Evolutionary conservation across 257 asterid species (phyloP), one percentile per base, ranked within the genome.

Genomic region (Solanum rostratum): DNA sequence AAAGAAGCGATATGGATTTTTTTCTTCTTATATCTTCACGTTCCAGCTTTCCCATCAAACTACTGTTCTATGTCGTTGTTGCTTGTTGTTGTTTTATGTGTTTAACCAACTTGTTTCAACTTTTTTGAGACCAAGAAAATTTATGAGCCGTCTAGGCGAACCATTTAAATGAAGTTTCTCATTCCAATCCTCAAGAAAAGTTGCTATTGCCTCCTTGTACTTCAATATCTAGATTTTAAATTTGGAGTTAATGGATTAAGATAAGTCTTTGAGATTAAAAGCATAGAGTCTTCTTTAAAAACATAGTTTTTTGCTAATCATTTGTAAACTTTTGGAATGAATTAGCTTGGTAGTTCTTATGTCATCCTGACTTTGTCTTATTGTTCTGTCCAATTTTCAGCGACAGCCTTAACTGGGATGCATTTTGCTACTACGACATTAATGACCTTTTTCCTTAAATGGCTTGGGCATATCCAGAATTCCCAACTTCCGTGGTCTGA

Each of bases 361-460:
- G 37, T 84, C 84, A 55, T 80, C 66, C 60, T 84, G 83, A 79
- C 45, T 27, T 54, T 81, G 37, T 73, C 74, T 78, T 57, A 81
- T 37, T 79, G 55, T 53, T 82, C 73, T 57, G 6, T 82, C 22
- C 27, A 82, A 57, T 76, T 73, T 80, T 87, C 93, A 93, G 97
- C 95, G 29, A 91, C 97, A 79, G 92, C 97, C n/a, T 86, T 93
- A 79, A 91, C 97, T 37, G 97, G 95, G 20, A 90, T 93, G 55
- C 97, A 93, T 85, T 93, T 93, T 87, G 91, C 88, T 50, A 90
- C 93, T 4, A 93, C 95, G 2, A 89, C 95, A 73, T 16, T 87
- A 60, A 91, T 93, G 94, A 92, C 94, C 18, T 18, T 90, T 81
- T 33, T 88, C 68, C 91, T 93, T 55, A 93, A 87, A 85, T 84